Base-by-base conservation (phyloP, 2,329 filamentous ascomycete genomes). In the Xylaria sp. region DNA sequence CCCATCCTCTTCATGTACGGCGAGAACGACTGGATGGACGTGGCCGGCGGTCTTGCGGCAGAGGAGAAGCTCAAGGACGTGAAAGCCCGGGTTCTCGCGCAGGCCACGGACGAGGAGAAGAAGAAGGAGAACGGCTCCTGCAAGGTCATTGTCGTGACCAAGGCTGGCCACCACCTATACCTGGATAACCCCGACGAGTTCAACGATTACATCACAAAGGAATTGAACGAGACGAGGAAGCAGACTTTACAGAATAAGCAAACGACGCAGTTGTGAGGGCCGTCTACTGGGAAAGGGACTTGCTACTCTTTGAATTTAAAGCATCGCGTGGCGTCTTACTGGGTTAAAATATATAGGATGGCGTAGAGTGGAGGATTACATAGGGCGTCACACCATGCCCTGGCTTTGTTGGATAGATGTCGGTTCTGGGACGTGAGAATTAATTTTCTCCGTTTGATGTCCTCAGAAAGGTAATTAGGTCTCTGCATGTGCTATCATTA, bases 1-100 rank as follows among this genome's bases (percentile, higher is more conserved):
- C 95, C 96, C 0, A 84, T 98, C 36, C 87, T 98, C 9, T 88
- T 99, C 78, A 94, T 98, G 92, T 99, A 99, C 77, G 96, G 96
- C 70, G 94, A 98, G 75, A 90, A 96, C 76, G 96, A 99, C 83
- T 99, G 96, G 96, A 99, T 99, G 96, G 96, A 99, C 73, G 90
- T 96, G 9, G 89, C 89, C 0, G 96, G 94, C 32, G 96, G 96
- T 0, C 88, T 90, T 55, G 93, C 92, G 0, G 90, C 94, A 0
- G 88, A 92, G 76, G 88, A 94, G 80, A 94, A 91, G 78, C 86
- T 98, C 13, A 90, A 93, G 68, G 85, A 90, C 66, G 89, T 91
- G 70, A 87, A 87, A 71, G 80, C 81, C 30, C 86, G 87, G 58
- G 83, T 86, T 0, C 81, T 97, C 3, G 80, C 85, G 13, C 80